Evolutionary conservation across 768 basidiomycete genomes (phyloP).

Genomic region (Lactarius deliciosus): DNA sequence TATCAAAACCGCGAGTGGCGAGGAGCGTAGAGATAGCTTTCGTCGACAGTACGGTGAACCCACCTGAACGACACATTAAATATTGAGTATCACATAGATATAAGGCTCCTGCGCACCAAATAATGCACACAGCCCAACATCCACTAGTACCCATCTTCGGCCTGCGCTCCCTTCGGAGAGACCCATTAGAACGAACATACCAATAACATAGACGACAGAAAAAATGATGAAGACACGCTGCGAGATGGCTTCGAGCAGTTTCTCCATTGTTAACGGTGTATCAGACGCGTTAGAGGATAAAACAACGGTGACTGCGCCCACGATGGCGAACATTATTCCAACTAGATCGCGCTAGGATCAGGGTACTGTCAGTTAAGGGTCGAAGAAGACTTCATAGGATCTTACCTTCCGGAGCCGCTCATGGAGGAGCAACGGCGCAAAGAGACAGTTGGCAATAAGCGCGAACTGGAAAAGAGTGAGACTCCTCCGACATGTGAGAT

Average conservation of each 20-base stretch:
- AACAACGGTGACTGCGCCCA: conserved; percentile 94
- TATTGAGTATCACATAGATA: not conserved
- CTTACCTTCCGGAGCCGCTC: conserved; percentile 79
- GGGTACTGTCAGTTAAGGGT: conserved; percentile 24
- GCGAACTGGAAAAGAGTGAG: conserved; percentile 58
- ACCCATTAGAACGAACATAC: conserved; percentile 56
- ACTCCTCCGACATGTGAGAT: conserved; percentile 19
- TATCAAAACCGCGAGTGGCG: conserved; percentile 70
- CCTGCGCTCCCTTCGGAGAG: conserved; percentile 69
- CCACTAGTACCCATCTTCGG: conserved; percentile 70
- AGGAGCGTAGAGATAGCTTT: conserved; percentile 89
- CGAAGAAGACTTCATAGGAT: conserved; percentile 26
- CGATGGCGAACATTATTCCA: conserved; percentile 75
- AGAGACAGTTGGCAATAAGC: conserved; percentile 92
- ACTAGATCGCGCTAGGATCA: conserved; percentile 64
- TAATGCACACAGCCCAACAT: conserved; percentile 84
- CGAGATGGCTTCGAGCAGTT: conserved; percentile 64
- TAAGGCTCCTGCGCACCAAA: conserved; percentile 54
- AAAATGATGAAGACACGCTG: conserved; percentile 77
- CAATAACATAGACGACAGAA: conserved; percentile 57
- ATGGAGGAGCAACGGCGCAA: conserved; percentile 81
- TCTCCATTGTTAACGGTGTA: conserved; percentile 63
- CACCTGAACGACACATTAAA: conserved; percentile 44
- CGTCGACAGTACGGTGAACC: conserved; percentile 91
- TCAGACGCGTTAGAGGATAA: conserved; percentile 73